Conservation (phyloP, 1,139 yeast species). For the Hemisphaericaspora xylofermentans region DNA sequence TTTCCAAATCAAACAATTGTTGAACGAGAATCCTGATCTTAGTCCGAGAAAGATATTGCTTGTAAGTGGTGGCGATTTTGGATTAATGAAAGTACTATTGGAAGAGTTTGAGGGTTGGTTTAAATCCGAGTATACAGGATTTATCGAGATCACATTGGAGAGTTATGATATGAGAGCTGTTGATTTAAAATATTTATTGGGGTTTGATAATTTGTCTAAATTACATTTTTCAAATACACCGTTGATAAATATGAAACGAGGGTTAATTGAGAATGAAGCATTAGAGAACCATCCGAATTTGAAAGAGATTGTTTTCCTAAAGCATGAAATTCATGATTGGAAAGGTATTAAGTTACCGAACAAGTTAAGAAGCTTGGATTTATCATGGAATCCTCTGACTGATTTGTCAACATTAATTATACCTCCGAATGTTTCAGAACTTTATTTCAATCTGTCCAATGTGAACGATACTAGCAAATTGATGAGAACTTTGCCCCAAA, state of each 20-base stretch:
- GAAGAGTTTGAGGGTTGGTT: slow-evolving; percentile 20
- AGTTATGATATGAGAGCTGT: slow-evolving; percentile 20
- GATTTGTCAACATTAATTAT: slow-evolving; percentile 17
- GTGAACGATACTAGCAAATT: slow-evolving; percentile 18
- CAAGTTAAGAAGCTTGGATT: slow-evolving; percentile 28
- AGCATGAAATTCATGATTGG: slow-evolving; percentile 35
- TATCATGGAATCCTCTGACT: slow-evolving; percentile 33
- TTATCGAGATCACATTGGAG: slow-evolving; percentile 30
- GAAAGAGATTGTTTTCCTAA: slow-evolving; percentile 30
- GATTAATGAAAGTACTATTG: slow-evolving; percentile 27
- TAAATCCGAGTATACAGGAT: slow-evolving; percentile 8
- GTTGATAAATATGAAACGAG: slow-evolving; percentile 15
- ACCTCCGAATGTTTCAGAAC: slow-evolving; percentile 21
- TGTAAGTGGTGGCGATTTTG: slow-evolving; percentile 37
- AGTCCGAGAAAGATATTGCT: slow-evolving; percentile 28
- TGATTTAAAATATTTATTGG: slow-evolving; percentile 25
- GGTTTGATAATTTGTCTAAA: slow-evolving; percentile 27
- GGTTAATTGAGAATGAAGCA: slow-evolving; percentile 8
- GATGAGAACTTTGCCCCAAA: slow-evolving; percentile 18
- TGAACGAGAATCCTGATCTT: slow-evolving; percentile 26
- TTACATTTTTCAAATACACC: slow-evolving; percentile 30
- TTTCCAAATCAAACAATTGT: slow-evolving; percentile 35
- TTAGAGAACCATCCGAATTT: slow-evolving; percentile 18
- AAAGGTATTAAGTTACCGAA: slow-evolving; percentile 23
- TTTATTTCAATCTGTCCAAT: slow-evolving; percentile 35